Conservation (phyloP, 805 yeast species). For the Wickerhamiella sergipiensis region DNA sequence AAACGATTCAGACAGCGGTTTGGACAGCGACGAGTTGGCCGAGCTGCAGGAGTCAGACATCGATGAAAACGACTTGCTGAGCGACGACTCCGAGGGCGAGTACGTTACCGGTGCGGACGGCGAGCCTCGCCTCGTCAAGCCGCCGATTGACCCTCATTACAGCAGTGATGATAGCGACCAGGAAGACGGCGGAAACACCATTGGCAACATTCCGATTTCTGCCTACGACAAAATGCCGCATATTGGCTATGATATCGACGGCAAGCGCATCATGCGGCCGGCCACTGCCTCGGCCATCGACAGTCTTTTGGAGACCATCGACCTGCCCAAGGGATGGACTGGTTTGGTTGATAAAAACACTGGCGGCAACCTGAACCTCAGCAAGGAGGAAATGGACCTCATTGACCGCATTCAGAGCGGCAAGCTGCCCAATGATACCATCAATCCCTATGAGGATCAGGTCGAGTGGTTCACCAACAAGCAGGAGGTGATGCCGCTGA, state of each 20-base stretch:
- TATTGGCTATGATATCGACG: conserved; percentile 91
- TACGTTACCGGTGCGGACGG: conserved; percentile 49
- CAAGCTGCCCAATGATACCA: conserved; percentile 63
- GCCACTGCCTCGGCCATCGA: conserved; percentile 94
- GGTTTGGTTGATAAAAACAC: conserved; percentile 85
- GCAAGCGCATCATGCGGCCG: conserved; percentile 97
- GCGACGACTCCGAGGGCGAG: conserved; percentile 27
- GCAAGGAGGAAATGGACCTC: conserved; percentile 77
- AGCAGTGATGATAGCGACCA: conserved; percentile 86
- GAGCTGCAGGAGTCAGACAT: conserved; percentile 28
- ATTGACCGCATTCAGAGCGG: conserved; percentile 75
- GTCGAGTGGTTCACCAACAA: conserved; percentile 91
- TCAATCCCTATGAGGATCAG: conserved; percentile 84
- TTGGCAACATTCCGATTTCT: conserved; percentile 83
- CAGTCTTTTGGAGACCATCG: conserved; percentile 76
- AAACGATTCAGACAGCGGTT: conserved; percentile 6
- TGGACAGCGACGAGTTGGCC: conserved; percentile 15
- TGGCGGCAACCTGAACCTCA: conserved; percentile 69
- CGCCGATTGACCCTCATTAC: conserved; percentile 89
- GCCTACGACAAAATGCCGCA: conserved; percentile 97
- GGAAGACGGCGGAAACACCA: conserved; percentile 61
- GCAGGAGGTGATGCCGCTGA: conserved; percentile 76
- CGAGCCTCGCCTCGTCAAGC: conserved; percentile 56
- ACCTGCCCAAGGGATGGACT: conserved; percentile 97
- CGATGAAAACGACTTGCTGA: conserved; percentile 20